Evolutionary conservation across 768 basidiomycete genomes (phyloP).

Genomic region (Rhizopogon vesiculosus): DNA sequence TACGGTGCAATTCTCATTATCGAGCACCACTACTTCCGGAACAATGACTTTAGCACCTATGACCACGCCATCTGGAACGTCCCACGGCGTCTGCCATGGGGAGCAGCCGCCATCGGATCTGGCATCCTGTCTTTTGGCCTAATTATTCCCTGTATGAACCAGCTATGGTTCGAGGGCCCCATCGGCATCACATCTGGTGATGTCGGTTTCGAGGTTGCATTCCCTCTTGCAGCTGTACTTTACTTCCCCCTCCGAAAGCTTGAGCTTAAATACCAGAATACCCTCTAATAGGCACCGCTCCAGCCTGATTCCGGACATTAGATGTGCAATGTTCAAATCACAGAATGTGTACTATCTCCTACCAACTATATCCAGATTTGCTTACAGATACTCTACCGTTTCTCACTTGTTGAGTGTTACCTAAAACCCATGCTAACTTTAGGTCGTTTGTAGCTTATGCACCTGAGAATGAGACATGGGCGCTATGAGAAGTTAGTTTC

Average conservation of each 20-base stretch:
- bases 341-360: not conserved
- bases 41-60: constrained; percentile 44
- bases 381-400: no score
- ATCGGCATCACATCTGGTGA: constrained; percentile 63
- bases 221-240: constrained; percentile 38
- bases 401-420: not conserved
- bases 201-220: constrained; percentile 65
- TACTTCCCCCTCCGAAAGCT: constrained; percentile 54
- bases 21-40: constrained; percentile 67
- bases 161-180: constrained; percentile 68
- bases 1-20: constrained; percentile 56
- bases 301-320: not conserved
- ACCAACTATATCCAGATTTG: not conserved
- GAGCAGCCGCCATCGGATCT: constrained; percentile 55
- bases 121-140: constrained; percentile 48
- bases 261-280: constrained; percentile 34
- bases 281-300: constrained; percentile 8
- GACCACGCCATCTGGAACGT: constrained; percentile 47
- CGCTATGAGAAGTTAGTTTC: no score
- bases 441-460: no score
- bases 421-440: not conserved
- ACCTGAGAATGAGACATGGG: no score
- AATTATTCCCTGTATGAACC: constrained; percentile 63
- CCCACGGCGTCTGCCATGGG: constrained; percentile 50
- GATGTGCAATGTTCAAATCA: not conserved